These are phyloP conservation scores for Mycena rebaudengoi DNA, from an alignment of 768 basidiomycete genomes.

Conservation along the genomic window DNA sequence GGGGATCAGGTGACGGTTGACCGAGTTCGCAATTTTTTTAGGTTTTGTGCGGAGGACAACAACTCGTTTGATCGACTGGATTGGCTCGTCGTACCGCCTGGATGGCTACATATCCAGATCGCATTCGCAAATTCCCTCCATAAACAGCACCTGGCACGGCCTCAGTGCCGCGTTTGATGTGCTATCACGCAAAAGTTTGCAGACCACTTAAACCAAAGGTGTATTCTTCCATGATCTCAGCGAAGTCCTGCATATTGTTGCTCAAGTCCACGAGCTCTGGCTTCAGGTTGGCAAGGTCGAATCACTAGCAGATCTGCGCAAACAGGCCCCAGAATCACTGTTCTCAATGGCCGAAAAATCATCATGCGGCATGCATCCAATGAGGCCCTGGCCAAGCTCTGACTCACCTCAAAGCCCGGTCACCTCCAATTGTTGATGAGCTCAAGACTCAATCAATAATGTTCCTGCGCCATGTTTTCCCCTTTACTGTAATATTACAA, in stretches of 20 bases:
- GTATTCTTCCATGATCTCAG: constrained; percentile 44
- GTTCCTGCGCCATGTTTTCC: constrained; percentile 25
- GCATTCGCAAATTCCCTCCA: constrained; percentile 49
- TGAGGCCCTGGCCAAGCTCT: constrained; percentile 31
- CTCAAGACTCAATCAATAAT: constrained; percentile 28
- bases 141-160: constrained; percentile 46
- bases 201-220: constrained; percentile 33
- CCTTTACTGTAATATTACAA: neutral
- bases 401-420: constrained; percentile 21
- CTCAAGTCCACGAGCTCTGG: constrained; percentile 46
- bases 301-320: constrained; percentile 34
- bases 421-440: no score
- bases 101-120: constrained; percentile 55
- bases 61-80: constrained; percentile 50
- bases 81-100: constrained; percentile 40
- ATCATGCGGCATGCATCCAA: constrained; percentile 39
- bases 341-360: constrained; percentile 34
- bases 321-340: constrained; percentile 35
- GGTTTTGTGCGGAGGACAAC: constrained; percentile 42
- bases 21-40: constrained; percentile 45
- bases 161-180: constrained; percentile 41
- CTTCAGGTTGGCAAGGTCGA: constrained; percentile 30
- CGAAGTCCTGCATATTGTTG: constrained; percentile 44
- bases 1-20: constrained; percentile 48
- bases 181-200: constrained; percentile 38